These are phyloP conservation scores for Nannizzia gypsea DNA, from an alignment of 2,329 filamentous ascomycete species.

Conservation along the genomic window DNA sequence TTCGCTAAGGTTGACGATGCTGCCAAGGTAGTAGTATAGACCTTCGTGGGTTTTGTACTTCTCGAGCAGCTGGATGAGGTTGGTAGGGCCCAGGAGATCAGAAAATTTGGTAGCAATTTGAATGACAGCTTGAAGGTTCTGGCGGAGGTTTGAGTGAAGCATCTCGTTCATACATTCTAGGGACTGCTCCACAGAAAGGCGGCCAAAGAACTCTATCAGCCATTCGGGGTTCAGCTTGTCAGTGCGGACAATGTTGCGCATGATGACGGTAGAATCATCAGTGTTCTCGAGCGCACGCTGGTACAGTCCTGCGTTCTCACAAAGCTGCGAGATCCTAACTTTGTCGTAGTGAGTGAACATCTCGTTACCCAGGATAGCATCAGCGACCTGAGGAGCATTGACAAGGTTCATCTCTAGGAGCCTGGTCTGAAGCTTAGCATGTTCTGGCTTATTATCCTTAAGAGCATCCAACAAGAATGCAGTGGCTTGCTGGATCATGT, in stretches of 20 bases:
- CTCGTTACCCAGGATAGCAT: slow-evolving; percentile 93
- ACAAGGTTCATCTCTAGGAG: slow-evolving; percentile 96
- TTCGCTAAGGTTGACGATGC: slow-evolving; percentile 92
- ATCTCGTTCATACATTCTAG: slow-evolving; percentile 91
- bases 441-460: slow-evolving; percentile 88
- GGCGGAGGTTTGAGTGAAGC: slow-evolving; percentile 91
- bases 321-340: slow-evolving; percentile 73
- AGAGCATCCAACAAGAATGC: slow-evolving; percentile 95
- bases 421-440: slow-evolving; percentile 84
- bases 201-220: slow-evolving; percentile 83
- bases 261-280: slow-evolving; percentile 78
- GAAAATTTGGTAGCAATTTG: slow-evolving; percentile 97
- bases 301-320: slow-evolving; percentile 79
- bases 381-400: slow-evolving; percentile 92
- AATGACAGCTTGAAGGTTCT: slow-evolving; percentile 89
- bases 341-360: slow-evolving; percentile 99
- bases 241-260: slow-evolving; percentile 73
- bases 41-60: slow-evolving; percentile 96
- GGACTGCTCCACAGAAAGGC: slow-evolving; percentile 88
- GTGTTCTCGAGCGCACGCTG: slow-evolving; percentile 89
- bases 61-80: slow-evolving; percentile 85
- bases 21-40: slow-evolving; percentile 95
- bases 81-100: slow-evolving; percentile 76
- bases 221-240: slow-evolving; percentile 85
- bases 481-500: slow-evolving; percentile 94